Evolutionary conservation across 345 rosid species (phyloP), one percentile per base, ranked within the genome.

Genomic region (Isatis tinctoria): DNA sequence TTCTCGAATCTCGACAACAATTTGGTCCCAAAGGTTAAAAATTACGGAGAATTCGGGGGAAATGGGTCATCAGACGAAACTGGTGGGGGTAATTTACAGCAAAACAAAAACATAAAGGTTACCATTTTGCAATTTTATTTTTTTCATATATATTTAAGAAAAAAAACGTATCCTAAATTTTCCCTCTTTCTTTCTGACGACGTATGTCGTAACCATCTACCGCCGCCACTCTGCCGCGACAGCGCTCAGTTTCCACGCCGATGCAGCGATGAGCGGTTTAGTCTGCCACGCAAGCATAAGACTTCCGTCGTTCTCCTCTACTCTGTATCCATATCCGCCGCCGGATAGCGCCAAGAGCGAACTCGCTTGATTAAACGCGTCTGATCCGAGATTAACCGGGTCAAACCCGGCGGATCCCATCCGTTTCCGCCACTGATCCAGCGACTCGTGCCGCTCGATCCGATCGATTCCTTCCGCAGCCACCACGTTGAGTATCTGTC

Each of bases 261-360:
- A 90, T 4, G 98, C 87, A 6, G 96, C 81, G 17, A 92, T 82
- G 8, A 92, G 87, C 24, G 98, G 93, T 16, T 89, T 85, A 76
- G 81, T 88, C 58, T 92, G 98, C 98, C 98, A 92, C 30, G 95
- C 93, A 30, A 92, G 90, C 41, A 87, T 88, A 67, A 92, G 54
- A 69, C 95, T 84, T 1, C 98, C 98, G 12, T 88, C 85, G 3
- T 68, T 83, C 79, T 92, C 96, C 83, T 92, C 93, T 12, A 92
- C 93, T 20, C 80, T 58, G 49, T 86, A 90, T 4, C 96, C 98
- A 37, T 90, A 86, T 17, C 74, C 79, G 83, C 98, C 88, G 26
- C 89, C 89, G 79, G 82, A 90, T 26, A 92, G 52, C 10, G 88
- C 81, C 72, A 92, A 63, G 5, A 92, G 68, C 96, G 90, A 85